These are phyloP conservation scores for Cotoneaster glaucophyllus DNA, from an alignment of 306 rosid genomes.

Conservation along the genomic window DNA sequence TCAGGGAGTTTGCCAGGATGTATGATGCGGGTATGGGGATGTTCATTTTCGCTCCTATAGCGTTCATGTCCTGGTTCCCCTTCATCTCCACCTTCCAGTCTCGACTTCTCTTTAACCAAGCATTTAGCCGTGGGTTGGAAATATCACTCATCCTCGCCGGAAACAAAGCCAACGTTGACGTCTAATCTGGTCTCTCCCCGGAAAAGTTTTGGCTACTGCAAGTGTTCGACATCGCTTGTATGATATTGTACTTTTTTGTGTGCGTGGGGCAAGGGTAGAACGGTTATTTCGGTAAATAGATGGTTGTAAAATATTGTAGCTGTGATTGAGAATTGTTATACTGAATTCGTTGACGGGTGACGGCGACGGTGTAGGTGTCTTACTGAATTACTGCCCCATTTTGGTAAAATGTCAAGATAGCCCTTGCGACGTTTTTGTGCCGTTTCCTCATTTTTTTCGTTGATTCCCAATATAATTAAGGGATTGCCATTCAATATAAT, in stretches of 20 bases:
- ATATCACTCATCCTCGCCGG: constrained; percentile 96
- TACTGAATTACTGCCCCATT: neutral
- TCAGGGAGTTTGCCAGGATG: constrained; percentile 89
- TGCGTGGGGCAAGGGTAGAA: neutral
- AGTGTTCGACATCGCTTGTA: constrained; percentile 6
- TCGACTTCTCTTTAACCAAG: constrained; percentile 95
- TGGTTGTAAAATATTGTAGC: constrained; percentile 7
- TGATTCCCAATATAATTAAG: too few species aligned
- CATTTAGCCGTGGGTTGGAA: constrained; percentile 95
- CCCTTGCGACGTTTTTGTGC: neutral
- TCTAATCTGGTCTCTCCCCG: constrained; percentile 9
- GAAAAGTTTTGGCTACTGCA: neutral
- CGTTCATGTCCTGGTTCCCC: constrained; percentile 86
- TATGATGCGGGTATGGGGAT: constrained; percentile 98
- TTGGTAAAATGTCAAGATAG: neutral
- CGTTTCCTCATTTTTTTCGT: too few species aligned
- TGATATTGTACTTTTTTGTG: neutral
- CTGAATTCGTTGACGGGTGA: neutral
- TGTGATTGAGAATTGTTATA: neutral
- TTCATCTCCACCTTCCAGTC: constrained; percentile 95
- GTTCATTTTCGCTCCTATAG: constrained; percentile 69
- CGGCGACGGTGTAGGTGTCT: neutral
- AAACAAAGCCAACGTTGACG: constrained; percentile 81
- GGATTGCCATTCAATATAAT: too few species aligned
- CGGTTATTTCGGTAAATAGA: constrained; percentile 4